Conservation (phyloP, 2,329 filamentous ascomycete genomes). For the Stemphylium lycopersici region DNA sequence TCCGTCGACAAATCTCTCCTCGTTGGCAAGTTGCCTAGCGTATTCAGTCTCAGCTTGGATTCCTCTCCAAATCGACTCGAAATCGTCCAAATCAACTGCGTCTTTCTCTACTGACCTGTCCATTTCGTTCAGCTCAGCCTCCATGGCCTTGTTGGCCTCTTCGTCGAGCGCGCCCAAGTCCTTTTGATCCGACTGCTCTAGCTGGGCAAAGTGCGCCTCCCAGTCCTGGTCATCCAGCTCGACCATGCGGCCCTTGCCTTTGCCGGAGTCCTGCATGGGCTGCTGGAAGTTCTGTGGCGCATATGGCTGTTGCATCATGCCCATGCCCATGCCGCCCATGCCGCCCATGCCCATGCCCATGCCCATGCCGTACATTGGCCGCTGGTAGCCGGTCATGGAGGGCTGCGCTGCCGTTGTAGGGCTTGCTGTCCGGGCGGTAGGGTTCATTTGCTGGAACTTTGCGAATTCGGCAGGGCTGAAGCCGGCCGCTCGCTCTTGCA, state of each 20-base stretch:
- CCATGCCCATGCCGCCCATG: slow-evolving; percentile 53
- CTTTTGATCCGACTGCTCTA: slow-evolving; percentile 70
- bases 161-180: slow-evolving; percentile 59
- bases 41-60: slow-evolving; percentile 78
- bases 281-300: slow-evolving; percentile 55
- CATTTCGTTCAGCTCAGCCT: slow-evolving; percentile 85
- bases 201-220: slow-evolving; percentile 94
- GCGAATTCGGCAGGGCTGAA: slow-evolving; percentile 88
- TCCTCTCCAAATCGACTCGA: slow-evolving; percentile 87
- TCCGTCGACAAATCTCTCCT: slow-evolving; percentile 67
- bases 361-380: slow-evolving; percentile 57
- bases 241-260: slow-evolving; percentile 82
- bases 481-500: slow-evolving; percentile 59
- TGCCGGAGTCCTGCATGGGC: slow-evolving; percentile 62
- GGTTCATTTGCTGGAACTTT: slow-evolving; percentile 74
- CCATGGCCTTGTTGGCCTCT: slow-evolving; percentile 75
- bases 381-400: slow-evolving; percentile 61
- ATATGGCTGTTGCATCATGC: slow-evolving; percentile 51
- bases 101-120: slow-evolving; percentile 81
- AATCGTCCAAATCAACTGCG: slow-evolving; percentile 84
- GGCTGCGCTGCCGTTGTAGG: slow-evolving; percentile 54
- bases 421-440: slow-evolving; percentile 64
- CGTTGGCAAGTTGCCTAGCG: slow-evolving; percentile 70
- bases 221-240: slow-evolving; percentile 93
- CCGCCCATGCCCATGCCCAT: slow-evolving; percentile 54